Percentiles rank a stretch among this genome's conserved stretches.
phyloP scores from a whole-genome alignment of 2,329 filamentous ascomycete species.

The Phyllosticta citriasiana region DNA sequence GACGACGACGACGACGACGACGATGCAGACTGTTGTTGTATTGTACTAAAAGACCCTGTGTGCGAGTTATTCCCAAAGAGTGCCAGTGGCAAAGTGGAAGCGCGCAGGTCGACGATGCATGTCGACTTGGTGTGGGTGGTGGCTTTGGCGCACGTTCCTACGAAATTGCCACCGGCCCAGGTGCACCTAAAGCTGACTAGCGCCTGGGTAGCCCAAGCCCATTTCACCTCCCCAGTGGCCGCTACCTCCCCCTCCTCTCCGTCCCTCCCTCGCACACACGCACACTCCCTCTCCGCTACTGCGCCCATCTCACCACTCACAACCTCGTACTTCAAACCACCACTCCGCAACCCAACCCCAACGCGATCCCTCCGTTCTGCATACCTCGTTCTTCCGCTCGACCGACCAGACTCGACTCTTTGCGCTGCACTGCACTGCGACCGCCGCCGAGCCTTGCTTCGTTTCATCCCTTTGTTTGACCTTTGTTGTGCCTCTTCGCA shows the following conservation, averaged over 20 bases:
- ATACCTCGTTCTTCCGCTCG: neutral
- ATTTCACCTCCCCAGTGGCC: neutral
- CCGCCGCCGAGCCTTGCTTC: neutral
- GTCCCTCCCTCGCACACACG: neutral
- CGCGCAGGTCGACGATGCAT: too few relatives aligned
- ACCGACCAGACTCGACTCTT: neutral
- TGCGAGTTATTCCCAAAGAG: neutral
- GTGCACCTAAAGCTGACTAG: neutral
- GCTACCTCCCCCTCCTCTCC: neutral
- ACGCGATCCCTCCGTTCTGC: neutral
- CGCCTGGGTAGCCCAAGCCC: neutral
- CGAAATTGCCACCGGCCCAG: neutral
- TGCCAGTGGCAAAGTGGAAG: neutral
- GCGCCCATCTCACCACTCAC: neutral
- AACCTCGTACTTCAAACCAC: constrained; percentile 1
- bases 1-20: too few relatives aligned
- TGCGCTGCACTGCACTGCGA: neutral
- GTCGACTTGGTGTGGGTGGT: too few relatives aligned
- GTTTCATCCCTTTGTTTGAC: constrained; percentile 9
- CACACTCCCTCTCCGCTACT: neutral
- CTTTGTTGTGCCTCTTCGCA: constrained; percentile 9
- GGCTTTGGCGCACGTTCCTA: neutral
- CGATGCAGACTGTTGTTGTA: too few relatives aligned
- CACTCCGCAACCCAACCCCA: neutral
- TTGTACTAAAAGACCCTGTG: too few relatives aligned